These are phyloP conservation scores for Candida piceae DNA, from an alignment of 805 yeast species.

Conservation along the genomic window DNA sequence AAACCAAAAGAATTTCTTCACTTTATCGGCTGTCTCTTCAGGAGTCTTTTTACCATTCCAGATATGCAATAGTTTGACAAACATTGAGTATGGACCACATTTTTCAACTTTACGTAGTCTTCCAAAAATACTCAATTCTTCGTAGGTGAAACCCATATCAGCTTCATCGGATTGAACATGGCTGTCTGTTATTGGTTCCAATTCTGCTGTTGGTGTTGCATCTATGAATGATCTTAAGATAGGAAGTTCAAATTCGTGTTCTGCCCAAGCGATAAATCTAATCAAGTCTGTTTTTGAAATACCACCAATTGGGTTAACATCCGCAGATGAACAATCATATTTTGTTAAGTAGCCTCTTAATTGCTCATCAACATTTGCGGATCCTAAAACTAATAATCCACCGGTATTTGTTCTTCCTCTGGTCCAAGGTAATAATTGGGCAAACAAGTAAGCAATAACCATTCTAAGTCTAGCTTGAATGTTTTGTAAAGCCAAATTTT, in stretches of 20 bases:
- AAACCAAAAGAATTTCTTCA: slow-evolving; percentile 85
- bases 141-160: slow-evolving; percentile 98
- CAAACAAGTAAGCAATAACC: slow-evolving; percentile 91
- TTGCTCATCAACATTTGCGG: slow-evolving; percentile 97
- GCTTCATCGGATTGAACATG: slow-evolving; percentile 95
- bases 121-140: slow-evolving; percentile 89
- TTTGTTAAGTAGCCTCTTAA: slow-evolving; percentile 93
- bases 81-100: slow-evolving; percentile 96
- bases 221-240: slow-evolving; percentile 70
- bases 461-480: slow-evolving; percentile 94
- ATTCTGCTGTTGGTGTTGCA: slow-evolving; percentile 97
- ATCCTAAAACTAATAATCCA: slow-evolving; percentile 86
- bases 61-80: slow-evolving; percentile 79
- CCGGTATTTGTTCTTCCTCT: slow-evolving; percentile 63
- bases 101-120: slow-evolving; percentile 84
- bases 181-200: slow-evolving; percentile 89
- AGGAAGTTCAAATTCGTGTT: slow-evolving; percentile 64
- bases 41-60: slow-evolving; percentile 89
- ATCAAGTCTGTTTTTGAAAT: slow-evolving; percentile 92
- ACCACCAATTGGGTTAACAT: slow-evolving; percentile 98
- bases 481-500: slow-evolving; percentile 91
- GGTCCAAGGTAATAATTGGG: slow-evolving; percentile 94
- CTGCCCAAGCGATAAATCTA: slow-evolving; percentile 78
- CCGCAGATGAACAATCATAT: slow-evolving; percentile 97
- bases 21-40: slow-evolving; percentile 83